phyloP scores from a whole-genome alignment of 352 stramenopile genomes.

The Peronospora belbahrii region DNA sequence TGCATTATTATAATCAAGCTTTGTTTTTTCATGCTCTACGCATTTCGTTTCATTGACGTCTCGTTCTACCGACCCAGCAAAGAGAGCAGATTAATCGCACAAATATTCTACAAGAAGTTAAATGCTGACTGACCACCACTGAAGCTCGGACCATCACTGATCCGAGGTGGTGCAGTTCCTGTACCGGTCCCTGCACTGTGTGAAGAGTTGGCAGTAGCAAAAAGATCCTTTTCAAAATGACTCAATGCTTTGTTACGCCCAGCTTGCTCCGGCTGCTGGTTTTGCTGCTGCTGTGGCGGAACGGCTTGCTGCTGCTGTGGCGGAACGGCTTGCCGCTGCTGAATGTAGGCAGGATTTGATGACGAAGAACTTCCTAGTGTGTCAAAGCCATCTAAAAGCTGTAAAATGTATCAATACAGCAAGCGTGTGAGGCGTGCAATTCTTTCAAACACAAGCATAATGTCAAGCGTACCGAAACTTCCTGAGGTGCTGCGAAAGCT shows the following conservation, averaged over 20 bases:
- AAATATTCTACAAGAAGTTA: conserved; percentile 81
- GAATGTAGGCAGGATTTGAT: conserved; percentile 29
- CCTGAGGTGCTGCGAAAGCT: conserved; percentile 22
- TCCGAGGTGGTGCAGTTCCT: conserved; percentile 4
- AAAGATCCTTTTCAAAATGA: conserved; percentile 81
- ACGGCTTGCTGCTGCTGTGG: conserved; percentile 4
- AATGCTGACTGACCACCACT: conserved; percentile 68
- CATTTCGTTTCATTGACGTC: conserved; percentile 18
- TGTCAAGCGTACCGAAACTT: conserved; percentile 46
- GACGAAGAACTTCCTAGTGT: conserved; percentile 28
- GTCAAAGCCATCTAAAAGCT: conserved; percentile 49
- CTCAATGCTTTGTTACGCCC: conserved; percentile 61
- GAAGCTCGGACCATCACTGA: conserved; percentile 11
- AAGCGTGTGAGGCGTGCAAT: not conserved
- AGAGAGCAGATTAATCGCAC: conserved; percentile 4
- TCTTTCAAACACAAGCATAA: conserved; percentile 14
- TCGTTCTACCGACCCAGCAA: conserved; percentile 1
- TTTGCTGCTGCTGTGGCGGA: conserved; percentile 25
- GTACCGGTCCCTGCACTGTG: conserved; percentile 25
- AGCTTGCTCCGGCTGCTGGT: conserved; percentile 31
- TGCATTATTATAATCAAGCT: conserved; percentile 14
- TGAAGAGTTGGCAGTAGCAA: conserved; percentile 79
- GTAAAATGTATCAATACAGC: not conserved
- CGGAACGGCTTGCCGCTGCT: conserved; percentile 25
- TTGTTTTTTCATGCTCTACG: conserved; percentile 9